These are phyloP conservation scores for Phaeosphaeriaceae sp. DNA, from an alignment of 2,329 filamentous ascomycete genomes.

Conservation along the genomic window DNA sequence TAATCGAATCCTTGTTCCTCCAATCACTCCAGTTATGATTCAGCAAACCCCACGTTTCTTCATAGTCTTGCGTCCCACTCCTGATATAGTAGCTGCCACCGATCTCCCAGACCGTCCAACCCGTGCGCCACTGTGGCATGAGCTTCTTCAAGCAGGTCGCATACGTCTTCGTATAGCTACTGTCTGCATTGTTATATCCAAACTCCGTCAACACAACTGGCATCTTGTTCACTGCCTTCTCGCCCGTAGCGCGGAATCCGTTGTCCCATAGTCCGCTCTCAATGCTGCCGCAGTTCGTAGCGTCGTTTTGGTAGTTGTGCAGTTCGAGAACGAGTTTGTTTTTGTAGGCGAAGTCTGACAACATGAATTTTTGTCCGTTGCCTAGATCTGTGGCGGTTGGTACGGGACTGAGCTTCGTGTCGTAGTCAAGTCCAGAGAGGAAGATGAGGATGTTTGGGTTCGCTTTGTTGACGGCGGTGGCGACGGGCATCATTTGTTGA, in stretches of 20 bases:
- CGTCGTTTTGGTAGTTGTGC: constrained; percentile 66
- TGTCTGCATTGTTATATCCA: constrained; percentile 55
- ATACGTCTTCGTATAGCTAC: constrained; percentile 58
- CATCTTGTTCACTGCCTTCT: constrained; percentile 52
- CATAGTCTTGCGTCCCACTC: constrained; percentile 56
- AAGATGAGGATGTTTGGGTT: constrained; percentile 64
- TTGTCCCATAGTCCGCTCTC: constrained; percentile 56
- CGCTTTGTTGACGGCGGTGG: constrained; percentile 58
- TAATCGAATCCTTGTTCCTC: constrained; percentile 47
- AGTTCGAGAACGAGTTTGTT: constrained; percentile 67
- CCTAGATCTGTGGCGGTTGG: constrained; percentile 57
- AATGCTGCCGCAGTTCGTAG: constrained; percentile 57
- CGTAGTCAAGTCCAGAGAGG: constrained; percentile 65
- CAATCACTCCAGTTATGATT: constrained; percentile 54
- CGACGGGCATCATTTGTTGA: constrained; percentile 56
- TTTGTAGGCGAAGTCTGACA: constrained; percentile 57
- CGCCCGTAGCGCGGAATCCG: constrained; percentile 62
- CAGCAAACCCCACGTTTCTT: constrained; percentile 62
- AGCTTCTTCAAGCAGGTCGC: constrained; percentile 61
- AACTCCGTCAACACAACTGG: constrained; percentile 68
- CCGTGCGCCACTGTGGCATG: constrained; percentile 63
- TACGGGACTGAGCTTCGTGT: constrained; percentile 62
- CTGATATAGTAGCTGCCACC: constrained; percentile 65
- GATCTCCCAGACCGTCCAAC: constrained; percentile 67
- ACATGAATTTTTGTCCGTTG: constrained; percentile 57